Conservation (phyloP, 2,329 filamentous ascomycete species). For the Aspergillus sp. region DNA sequence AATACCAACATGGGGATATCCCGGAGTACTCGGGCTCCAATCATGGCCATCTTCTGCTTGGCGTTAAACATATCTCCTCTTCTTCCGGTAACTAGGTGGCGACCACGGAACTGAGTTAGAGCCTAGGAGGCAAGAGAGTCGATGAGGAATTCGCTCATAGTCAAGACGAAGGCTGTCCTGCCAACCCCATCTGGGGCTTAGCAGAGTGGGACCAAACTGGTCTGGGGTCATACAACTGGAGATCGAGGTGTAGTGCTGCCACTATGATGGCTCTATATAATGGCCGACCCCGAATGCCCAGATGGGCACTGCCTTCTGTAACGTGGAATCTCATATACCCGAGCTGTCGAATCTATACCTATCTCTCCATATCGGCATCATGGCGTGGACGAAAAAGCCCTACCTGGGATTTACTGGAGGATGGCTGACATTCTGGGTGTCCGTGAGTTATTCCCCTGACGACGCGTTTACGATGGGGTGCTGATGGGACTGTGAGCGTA, state of each 20-base stretch:
- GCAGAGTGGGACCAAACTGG: neutral
- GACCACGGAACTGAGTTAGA: neutral
- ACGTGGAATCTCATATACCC: neutral
- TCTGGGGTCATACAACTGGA: slow-evolving; percentile 1
- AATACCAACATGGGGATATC: neutral
- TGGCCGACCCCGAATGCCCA: neutral
- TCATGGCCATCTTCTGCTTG: neutral
- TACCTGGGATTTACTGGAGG: slow-evolving; percentile 55
- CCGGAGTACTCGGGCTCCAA: neutral
- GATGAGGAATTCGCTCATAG: neutral
- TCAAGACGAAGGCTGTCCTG: neutral
- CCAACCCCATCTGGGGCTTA: neutral
- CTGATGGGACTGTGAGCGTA: neutral
- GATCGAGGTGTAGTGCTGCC: neutral
- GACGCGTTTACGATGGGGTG: neutral
- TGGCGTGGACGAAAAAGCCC: slow-evolving; percentile 31
- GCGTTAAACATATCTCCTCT: neutral
- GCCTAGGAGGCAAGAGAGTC: neutral
- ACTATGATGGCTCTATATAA: neutral
- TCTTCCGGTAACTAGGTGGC: neutral
- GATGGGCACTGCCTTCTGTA: no score
- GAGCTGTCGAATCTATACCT: neutral
- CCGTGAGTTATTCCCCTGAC: slow-evolving; percentile 33
- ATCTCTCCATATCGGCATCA: neutral
- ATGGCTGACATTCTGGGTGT: slow-evolving; percentile 59